phyloP scores from a whole-genome alignment of 78 protist species.

The Dictyostelium purpureum region DNA sequence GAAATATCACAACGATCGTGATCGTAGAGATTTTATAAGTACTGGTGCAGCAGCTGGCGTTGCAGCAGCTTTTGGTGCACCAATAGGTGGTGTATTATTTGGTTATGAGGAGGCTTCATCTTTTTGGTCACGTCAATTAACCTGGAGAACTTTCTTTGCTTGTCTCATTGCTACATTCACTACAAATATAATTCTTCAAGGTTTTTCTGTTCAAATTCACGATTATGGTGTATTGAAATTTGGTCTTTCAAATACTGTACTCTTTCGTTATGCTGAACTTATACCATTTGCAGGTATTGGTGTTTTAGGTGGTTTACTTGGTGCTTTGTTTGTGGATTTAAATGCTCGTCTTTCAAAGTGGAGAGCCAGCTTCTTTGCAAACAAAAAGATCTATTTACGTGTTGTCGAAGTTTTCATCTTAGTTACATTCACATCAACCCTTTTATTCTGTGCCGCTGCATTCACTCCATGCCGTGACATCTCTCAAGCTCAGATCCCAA shows the following conservation, averaged over 20 bases:
- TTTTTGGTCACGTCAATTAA: conserved; percentile 88
- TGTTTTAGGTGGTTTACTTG: conserved; percentile 63
- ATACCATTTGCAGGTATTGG: conserved; percentile 57
- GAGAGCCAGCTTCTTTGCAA: conserved; percentile 48
- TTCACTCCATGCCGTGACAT: conserved; percentile 16
- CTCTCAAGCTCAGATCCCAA: neutral
- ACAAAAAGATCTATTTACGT: neutral
- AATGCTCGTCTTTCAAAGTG: conserved; percentile 43
- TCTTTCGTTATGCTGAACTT: conserved; percentile 56
- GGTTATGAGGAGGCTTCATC: conserved; percentile 92
- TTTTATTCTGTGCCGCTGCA: conserved; percentile 9
- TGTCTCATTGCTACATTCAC: conserved; percentile 83
- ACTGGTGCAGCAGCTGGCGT: conserved; percentile 98
- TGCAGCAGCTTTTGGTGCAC: conserved; percentile 97
- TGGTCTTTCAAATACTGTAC: conserved; percentile 57
- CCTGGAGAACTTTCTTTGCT: conserved; percentile 94
- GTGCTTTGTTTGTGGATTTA: conserved; percentile 60
- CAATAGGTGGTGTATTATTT: conserved; percentile 93
- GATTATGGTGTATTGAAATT: conserved; percentile 80
- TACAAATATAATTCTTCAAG: conserved; percentile 71
- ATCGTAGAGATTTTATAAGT: conserved; percentile 90
- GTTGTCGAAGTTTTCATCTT: conserved; percentile 37
- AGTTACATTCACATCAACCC: conserved; percentile 24
- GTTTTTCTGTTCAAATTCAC: conserved; percentile 60
- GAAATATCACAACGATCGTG: conserved; percentile 79